phyloP scores from a whole-genome alignment of 305 asterid species.

The Fraxinus latifolia region DNA sequence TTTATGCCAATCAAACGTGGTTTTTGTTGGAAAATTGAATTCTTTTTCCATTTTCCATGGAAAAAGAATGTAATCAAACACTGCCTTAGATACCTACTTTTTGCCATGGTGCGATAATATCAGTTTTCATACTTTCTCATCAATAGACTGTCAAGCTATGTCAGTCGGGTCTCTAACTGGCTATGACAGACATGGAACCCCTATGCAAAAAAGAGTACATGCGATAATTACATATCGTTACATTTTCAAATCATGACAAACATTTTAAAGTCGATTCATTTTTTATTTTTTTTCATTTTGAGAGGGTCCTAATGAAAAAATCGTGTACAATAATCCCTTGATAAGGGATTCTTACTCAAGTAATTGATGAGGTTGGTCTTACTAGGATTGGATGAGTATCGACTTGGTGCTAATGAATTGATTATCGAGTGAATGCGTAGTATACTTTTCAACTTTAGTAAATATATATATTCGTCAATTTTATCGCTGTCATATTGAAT shows the following conservation, averaged over 20 bases:
- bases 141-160: not conserved
- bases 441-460: not conserved
- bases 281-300: not conserved
- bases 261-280: not conserved
- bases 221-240: not conserved
- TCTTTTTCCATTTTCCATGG: no score
- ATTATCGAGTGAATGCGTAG: not conserved
- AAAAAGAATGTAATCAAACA: no score
- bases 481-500: not conserved
- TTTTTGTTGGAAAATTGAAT: no score
- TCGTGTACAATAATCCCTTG: not conserved
- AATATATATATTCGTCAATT: not conserved
- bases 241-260: not conserved
- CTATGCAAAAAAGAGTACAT: not conserved
- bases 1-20: no score
- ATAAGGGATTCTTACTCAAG: not conserved
- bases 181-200: not conserved
- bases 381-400: not conserved
- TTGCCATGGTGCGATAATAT: not conserved
- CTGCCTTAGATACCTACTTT: not conserved
- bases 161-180: not conserved
- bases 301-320: not conserved
- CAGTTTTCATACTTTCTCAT: not conserved
- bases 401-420: not conserved
- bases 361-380: not conserved